Evolutionary conservation across 305 asterid species (phyloP), one percentile per base, ranked within the genome.

Genomic region (Coffea humblotiana): DNA sequence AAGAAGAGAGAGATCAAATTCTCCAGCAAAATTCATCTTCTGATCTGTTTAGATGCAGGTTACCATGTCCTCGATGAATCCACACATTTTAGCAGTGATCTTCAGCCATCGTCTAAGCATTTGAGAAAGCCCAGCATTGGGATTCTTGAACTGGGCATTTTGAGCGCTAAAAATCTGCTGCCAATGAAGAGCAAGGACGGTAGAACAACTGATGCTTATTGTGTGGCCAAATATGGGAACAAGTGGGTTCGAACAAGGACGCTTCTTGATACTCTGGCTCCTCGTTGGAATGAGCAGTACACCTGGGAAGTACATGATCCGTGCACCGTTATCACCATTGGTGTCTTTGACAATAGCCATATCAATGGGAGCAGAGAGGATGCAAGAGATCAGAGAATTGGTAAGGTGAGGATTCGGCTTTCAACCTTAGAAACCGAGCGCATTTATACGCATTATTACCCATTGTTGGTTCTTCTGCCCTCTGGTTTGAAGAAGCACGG

Each of bases 21-120:
- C 37, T 91, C 97, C 0, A 92, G 96, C 82, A 89, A 94, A 79
- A 90, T 96, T 82, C 91, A 85, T 70, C 89, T 94, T 19, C 86
- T 94, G 1, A 69, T 94, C 37, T 90, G 91, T 80, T 35, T 91
- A n/a, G 99, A 96, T 74, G 90, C 92, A 0, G 97, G 95, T 49
- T 96, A 96, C 84, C 99, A 96, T 77, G 99, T 96, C 40, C 93
- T 94, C 63, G 99, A 96, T 18, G 99, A 96, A 86, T 89, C 97
- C 43, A 93, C 96, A 3, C 97, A 91, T 85, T 96, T 87, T 82
- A 96, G 97, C 84, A 96, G 99, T 47, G 97, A 96, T 85, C 96
- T 92, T 69, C 96, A 88, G 85, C 99, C 99, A 3, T 89, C 99
- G 1, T 89, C 97, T 0, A 92, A 90, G 79, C 84, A 79, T 66